Evolutionary conservation across 768 basidiomycete species (phyloP).

Genomic region (Termitomyces sp.): DNA sequence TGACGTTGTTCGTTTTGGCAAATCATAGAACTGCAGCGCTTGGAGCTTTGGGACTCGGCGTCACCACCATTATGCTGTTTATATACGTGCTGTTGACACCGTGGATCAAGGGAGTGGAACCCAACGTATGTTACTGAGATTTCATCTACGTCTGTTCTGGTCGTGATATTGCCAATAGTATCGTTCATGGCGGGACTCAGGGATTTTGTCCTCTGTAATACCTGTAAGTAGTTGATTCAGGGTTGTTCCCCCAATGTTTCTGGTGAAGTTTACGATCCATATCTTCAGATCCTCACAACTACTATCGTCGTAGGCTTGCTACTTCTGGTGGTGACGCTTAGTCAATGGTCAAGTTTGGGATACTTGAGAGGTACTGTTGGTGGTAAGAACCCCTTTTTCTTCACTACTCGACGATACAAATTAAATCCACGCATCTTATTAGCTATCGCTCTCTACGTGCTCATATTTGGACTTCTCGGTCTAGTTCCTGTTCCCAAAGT

Average conservation of each 20-base stretch:
- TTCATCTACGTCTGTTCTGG: background rate
- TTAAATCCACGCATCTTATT: background rate
- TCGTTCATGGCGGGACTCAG: constrained; percentile 70
- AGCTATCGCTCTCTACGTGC: constrained; percentile 70
- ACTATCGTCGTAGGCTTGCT: constrained; percentile 73
- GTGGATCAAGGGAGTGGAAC: constrained; percentile 62
- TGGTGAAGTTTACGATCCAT: background rate
- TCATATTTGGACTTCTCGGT: constrained; percentile 72
- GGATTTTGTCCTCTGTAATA: constrained; percentile 63
- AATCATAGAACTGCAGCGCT: constrained; percentile 47
- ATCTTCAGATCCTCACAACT: constrained; percentile 48
- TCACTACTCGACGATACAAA: background rate
- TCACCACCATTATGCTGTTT: constrained; percentile 66
- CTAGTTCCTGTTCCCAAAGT: constrained; percentile 64
- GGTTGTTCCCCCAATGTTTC: background rate
- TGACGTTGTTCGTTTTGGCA: background rate
- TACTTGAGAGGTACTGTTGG: constrained; percentile 61
- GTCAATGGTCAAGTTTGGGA: constrained; percentile 65
- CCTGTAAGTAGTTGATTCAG: constrained; percentile 37
- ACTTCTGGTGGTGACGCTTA: constrained; percentile 55
- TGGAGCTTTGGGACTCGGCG: constrained; percentile 49
- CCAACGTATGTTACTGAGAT: constrained; percentile 50
- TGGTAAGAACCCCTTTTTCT: constrained; percentile 35
- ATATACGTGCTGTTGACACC: constrained; percentile 68
- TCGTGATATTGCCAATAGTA: constrained; percentile 42